These are phyloP conservation scores for Pseudogymnoascus destructans DNA, from an alignment of 2,329 filamentous ascomycete genomes.

Conservation along the genomic window DNA sequence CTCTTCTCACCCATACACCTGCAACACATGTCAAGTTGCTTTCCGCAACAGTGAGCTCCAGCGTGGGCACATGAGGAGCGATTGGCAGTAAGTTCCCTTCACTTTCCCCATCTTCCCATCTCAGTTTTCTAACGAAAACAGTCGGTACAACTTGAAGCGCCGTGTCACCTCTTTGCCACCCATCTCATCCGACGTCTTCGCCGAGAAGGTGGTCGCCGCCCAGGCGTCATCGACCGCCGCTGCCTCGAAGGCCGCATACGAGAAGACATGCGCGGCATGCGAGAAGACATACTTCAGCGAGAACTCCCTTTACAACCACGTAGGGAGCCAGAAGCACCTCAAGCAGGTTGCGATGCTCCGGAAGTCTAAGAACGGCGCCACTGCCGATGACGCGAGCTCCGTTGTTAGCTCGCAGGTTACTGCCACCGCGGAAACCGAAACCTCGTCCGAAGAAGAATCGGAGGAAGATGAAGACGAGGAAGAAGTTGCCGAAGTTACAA, in stretches of 20 bases:
- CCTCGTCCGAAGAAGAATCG: constrained; percentile 56
- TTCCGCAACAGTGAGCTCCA: constrained; percentile 91
- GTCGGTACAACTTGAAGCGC: constrained; percentile 92
- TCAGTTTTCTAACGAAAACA: constrained; percentile 28
- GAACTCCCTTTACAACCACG: constrained; percentile 87
- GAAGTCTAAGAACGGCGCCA: constrained; percentile 25
- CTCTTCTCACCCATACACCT: constrained; percentile 77
- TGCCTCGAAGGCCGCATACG: constrained; percentile 77
- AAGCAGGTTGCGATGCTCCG: constrained; percentile 43
- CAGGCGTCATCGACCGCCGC: constrained; percentile 74
- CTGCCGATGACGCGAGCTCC: constrained; percentile 59
- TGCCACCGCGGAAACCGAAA: constrained; percentile 25
- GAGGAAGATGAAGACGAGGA: constrained; percentile 70
- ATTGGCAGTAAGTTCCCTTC: constrained; percentile 73
- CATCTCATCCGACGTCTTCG: constrained; percentile 83
- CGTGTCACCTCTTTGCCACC: constrained; percentile 82
- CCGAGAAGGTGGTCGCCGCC: constrained; percentile 87
- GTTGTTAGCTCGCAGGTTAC: constrained; percentile 52
- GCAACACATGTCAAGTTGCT: constrained; percentile 95
- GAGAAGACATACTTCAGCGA: constrained; percentile 92
- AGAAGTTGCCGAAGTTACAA: constrained; percentile 52
- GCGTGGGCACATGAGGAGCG: constrained; percentile 90
- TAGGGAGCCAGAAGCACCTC: constrained; percentile 83
- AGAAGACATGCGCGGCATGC: constrained; percentile 70
- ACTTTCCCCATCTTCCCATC: constrained; percentile 7